Evolutionary conservation across 208 protist species (phyloP), one percentile per base, ranked within the genome.

Genomic region (Leishmania amazonensis): DNA sequence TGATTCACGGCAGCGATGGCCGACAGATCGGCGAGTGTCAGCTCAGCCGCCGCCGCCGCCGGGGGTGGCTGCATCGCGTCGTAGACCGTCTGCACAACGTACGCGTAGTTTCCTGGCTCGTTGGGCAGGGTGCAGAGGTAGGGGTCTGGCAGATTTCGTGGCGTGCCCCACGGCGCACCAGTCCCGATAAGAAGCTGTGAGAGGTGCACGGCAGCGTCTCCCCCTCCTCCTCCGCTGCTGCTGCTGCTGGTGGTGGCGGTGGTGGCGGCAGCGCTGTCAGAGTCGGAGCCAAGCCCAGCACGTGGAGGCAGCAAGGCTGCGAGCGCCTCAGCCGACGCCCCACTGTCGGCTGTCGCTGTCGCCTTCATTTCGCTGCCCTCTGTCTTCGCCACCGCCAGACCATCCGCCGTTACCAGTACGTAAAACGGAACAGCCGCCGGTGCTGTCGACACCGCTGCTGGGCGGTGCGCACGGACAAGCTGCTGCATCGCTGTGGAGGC

Each of bases 51-150:
- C 3, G 40, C 64, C 38, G 28, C 24, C 24, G 65, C 8, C 3
- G 51, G 45, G 45, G 67, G 67, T 45, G n/a, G 24, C 45, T 19
- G 42, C 85, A 87, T 91, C 40, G 85, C 85, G 13, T 89, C 83
- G 67, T 83, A 68, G 45, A 96, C 47, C 15, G 89, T 91, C 74
- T 81, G 24, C 45, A 87, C 85, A 17, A 95, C 91, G 81, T 91
- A 90, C 4, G 40, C 68, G 77, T 90, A 93, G 88, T 97, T 96
- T 13, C 85, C 87, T 0, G 94, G 94, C 76, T 97, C 94, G 75
- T 97, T 97, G 4, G 89, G 90, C 79, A 94, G 79, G 21, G 83
- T 86, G 82, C 93, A 75, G 42, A 96, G 75, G 80, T 95, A 84
- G 54, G 71, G 75, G 78, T 97, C 94, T 15, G 87, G 86, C 40